Conservation (phyloP, 139 green algal genomes). For the Eudorina sp. region DNA sequence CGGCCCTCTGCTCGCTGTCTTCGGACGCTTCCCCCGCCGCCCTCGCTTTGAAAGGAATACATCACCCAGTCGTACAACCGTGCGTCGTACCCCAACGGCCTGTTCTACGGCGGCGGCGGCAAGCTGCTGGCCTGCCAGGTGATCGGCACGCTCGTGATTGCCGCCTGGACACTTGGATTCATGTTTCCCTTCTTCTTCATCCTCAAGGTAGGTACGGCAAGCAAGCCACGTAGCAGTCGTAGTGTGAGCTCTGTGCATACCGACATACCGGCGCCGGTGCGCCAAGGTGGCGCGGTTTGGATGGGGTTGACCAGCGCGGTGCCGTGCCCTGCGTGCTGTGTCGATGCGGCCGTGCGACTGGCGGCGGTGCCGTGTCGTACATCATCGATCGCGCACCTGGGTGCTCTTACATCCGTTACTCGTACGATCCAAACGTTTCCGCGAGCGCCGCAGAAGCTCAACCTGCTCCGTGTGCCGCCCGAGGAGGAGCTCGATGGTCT, state of each 20-base stretch:
- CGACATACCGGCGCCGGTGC: too few species aligned
- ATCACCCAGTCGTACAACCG: conserved; percentile 44
- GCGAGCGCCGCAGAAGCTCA: conserved; percentile 27
- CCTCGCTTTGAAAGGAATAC: conserved; percentile 37
- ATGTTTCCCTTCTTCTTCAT: conserved; percentile 20
- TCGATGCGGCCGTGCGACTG: too few species aligned
- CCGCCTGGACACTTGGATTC: conserved; percentile 34
- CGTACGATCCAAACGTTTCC: background rate
- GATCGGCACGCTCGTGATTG: conserved; percentile 45
- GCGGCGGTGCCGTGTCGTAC: conserved; percentile 11
- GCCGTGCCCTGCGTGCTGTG: too few species aligned
- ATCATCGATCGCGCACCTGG: too few species aligned
- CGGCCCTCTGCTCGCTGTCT: too few species aligned
- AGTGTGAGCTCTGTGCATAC: too few species aligned
- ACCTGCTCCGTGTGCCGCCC: conserved; percentile 68
- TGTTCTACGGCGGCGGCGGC: conserved; percentile 60
- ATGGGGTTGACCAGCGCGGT: too few species aligned
- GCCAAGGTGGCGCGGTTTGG: too few species aligned
- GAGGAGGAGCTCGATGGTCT: conserved; percentile 79
- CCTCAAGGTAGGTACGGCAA: conserved; percentile 22
- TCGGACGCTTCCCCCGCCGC: background rate
- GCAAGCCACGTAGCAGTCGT: too few species aligned
- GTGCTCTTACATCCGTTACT: conserved; percentile 66
- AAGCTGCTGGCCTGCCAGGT: conserved; percentile 60
- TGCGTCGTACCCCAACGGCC: conserved; percentile 32